Base-by-base conservation (phyloP, 2,329 filamentous ascomycete genomes). In the Xylariales sp. region DNA sequence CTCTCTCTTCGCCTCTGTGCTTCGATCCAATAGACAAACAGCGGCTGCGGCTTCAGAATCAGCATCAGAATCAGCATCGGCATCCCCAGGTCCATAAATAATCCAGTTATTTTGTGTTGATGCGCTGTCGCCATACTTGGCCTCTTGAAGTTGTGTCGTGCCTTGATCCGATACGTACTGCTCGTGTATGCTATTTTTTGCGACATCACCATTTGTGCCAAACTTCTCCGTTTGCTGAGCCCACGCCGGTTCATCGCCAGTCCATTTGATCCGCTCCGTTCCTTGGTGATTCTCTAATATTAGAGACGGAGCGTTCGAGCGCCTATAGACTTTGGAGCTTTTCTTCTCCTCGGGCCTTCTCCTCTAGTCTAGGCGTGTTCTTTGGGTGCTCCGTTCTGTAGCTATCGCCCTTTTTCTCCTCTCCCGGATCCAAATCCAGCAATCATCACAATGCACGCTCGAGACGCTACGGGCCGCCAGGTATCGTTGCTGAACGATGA, bases 401-500 rank as follows among this genome's bases (percentile, higher is more conserved):
- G 46, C 55, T 52, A 10, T 52, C 23, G n/a, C 50, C n/a, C 14
- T 39, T 58, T 58, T 39, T 50, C 34, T 54, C n/a, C 23, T 30
- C 45, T 41, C 23, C 23, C 23, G 18, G 28, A 39, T 34, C 39
- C 55, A 18, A 9, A 52, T 32, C 12, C 34, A 28, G 52, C 46
- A 56, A 39, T 16, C 30, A 28, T 52, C 64, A 79, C 67, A 71
- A 88, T 89, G 85, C 83, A 87, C 69, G 84, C 82, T 60, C 81
- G 83, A 74, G 85, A 89, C 77, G 85, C 87, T 50, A 81, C 83
- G 49, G 87, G 87, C 72, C 85, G 86, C 72, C 81, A 83, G 77
- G 84, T 90, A 75, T 89, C 87, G 59, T 81, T 90, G 9, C 81
- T 90, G 46, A 89, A 89, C 76, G 86, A 89, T 70, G 86, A 87